A percentile compares a stretch with the other conserved stretches of the same genome.
Evolutionary conservation across 2,329 filamentous ascomycete genomes (phyloP).

Genomic region (Lachnellula suecica): DNA sequence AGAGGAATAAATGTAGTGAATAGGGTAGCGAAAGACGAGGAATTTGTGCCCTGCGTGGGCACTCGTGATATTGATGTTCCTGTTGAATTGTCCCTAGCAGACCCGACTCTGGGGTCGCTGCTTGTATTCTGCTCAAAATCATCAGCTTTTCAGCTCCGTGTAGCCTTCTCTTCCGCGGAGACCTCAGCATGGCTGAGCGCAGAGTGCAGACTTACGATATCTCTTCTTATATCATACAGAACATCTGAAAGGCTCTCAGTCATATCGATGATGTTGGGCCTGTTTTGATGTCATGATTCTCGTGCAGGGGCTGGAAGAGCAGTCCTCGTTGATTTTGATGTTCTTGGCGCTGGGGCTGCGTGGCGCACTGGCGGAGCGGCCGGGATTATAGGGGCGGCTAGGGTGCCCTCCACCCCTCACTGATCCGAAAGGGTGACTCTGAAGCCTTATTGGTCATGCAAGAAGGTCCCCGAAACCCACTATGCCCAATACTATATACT

Average conservation of each 20-base stretch:
- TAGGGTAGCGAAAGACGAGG: constrained; percentile 40
- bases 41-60: constrained; percentile 37
- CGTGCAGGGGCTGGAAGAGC: too few relatives aligned
- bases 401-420: not conserved
- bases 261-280: not conserved
- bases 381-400: not conserved
- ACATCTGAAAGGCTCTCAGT: not conserved
- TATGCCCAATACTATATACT: too few relatives aligned
- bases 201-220: constrained; percentile 4
- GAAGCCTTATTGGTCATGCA: not conserved
- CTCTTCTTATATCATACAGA: not conserved
- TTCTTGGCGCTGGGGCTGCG: not conserved
- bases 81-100: constrained; percentile 41
- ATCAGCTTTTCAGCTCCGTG: constrained; percentile 1
- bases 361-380: not conserved
- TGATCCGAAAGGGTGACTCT: not conserved
- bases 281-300: too few relatives aligned
- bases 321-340: constrained; percentile 2
- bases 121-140: constrained; percentile 12
- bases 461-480: not conserved
- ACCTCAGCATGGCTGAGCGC: not conserved
- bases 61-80: constrained; percentile 35
- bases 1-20: constrained; percentile 55
- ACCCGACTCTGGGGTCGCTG: constrained; percentile 42
- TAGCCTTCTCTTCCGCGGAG: not conserved